Evolutionary conservation across 1,139 yeast genomes (phyloP).

Genomic region (Lodderomyces metapsilosis): DNA sequence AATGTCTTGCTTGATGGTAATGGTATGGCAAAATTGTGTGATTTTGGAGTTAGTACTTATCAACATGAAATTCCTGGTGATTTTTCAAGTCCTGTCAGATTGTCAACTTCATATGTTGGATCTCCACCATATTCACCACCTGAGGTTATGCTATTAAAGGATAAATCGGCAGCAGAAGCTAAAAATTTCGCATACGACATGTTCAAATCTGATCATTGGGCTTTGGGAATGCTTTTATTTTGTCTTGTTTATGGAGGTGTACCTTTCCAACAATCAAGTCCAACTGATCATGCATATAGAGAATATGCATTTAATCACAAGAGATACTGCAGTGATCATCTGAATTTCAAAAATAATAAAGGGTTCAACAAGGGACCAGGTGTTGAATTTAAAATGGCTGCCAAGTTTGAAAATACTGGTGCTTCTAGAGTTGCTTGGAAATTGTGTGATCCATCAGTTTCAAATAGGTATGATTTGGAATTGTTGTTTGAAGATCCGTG

Average conservation of each 20-base stretch:
- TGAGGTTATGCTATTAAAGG: slow-evolving; percentile 59
- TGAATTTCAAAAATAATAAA: slow-evolving; percentile 51
- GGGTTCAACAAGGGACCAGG: slow-evolving; percentile 56
- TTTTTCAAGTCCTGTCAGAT: slow-evolving; percentile 45
- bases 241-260: slow-evolving; percentile 58
- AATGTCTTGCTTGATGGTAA: slow-evolving; percentile 53
- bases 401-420: slow-evolving; percentile 55
- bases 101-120: slow-evolving; percentile 57
- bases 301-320: slow-evolving; percentile 57
- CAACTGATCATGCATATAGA: slow-evolving; percentile 53
- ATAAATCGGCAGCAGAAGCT: slow-evolving; percentile 32
- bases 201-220: slow-evolving; percentile 70
- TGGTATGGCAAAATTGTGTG: slow-evolving; percentile 70
- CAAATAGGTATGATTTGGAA: slow-evolving; percentile 52
- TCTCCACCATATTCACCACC: slow-evolving; percentile 83
- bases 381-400: slow-evolving; percentile 62
- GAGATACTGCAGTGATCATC: slow-evolving; percentile 49
- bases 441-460: slow-evolving; percentile 61
- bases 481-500: slow-evolving; percentile 62
- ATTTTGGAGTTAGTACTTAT: slow-evolving; percentile 71
- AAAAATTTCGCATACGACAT: slow-evolving; percentile 59
- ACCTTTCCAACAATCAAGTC: slow-evolving; percentile 58
- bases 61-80: slow-evolving; percentile 60
- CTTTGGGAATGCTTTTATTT: slow-evolving; percentile 65
- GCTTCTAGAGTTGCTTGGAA: slow-evolving; percentile 76